A percentile compares a stretch with the other conserved stretches of the same genome.
phyloP scores from a whole-genome alignment of 139 green algal species.

The Chlorella sp. region DNA sequence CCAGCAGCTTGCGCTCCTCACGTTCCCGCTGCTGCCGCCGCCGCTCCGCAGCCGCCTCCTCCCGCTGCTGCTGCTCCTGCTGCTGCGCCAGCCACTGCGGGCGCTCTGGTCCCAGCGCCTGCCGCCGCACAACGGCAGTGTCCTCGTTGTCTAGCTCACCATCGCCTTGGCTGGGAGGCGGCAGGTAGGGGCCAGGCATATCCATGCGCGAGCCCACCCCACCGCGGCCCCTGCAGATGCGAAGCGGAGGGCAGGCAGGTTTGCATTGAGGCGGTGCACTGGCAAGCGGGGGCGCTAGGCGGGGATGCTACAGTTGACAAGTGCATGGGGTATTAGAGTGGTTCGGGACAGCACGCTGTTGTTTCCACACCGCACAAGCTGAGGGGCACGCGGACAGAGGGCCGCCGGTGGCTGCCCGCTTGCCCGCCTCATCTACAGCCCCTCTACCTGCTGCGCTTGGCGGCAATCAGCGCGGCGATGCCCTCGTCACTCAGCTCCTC shows the following conservation, averaged over 20 bases:
- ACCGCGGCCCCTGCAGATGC: slow-evolving; percentile 33
- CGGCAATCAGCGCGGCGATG: slow-evolving; percentile 4
- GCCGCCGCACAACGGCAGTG: slow-evolving; percentile 21
- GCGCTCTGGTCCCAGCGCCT: slow-evolving; percentile 29
- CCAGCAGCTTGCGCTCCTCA: neutral
- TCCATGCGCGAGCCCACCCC: slow-evolving; percentile 41
- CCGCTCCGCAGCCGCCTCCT: neutral
- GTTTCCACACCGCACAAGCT: too few species aligned
- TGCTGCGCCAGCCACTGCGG: slow-evolving; percentile 40
- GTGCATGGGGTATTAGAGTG: neutral
- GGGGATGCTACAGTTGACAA: neutral
- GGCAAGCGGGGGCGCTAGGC: neutral
- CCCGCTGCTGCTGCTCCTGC: slow-evolving; percentile 1
- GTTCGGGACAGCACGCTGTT: neutral
- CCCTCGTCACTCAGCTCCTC: neutral
- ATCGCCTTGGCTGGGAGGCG: neutral
- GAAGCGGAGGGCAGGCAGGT: neutral
- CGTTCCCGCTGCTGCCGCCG: neutral
- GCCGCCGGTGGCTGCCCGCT: too few species aligned
- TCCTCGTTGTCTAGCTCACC: slow-evolving; percentile 25
- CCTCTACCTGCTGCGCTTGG: slow-evolving; percentile 15
- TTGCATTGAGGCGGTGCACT: neutral
- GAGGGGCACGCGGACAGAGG: too few species aligned
- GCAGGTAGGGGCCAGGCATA: slow-evolving; percentile 40
- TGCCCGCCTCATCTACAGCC: neutral